Evolutionary conservation across 192 early-diverging fungal species (phyloP).

Genomic region (Coemansia sp.): DNA sequence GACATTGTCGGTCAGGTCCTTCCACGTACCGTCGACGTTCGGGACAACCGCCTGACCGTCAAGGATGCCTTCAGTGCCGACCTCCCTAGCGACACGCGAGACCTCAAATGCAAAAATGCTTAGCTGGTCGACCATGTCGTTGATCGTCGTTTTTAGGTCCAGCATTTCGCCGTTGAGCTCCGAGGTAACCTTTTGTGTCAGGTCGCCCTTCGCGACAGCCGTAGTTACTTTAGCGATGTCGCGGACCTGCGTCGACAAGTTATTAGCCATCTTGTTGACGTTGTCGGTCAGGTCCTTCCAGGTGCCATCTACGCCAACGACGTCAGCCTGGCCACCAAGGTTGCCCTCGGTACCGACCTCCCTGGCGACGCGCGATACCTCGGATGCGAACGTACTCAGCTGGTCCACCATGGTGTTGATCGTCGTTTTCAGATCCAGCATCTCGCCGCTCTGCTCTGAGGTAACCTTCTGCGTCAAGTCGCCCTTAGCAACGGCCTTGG

Average conservation of each 20-base stretch:
- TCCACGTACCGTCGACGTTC: constrained; percentile 71
- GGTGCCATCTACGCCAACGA: constrained; percentile 61
- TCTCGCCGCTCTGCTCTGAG: constrained; percentile 64
- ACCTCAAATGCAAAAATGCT: constrained; percentile 71
- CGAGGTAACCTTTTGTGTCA: constrained; percentile 58
- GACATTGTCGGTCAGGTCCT: constrained; percentile 72
- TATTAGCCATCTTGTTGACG: constrained; percentile 70
- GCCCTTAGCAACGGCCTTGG: constrained; percentile 66
- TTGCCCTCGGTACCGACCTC: constrained; percentile 64
- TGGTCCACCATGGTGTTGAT: constrained; percentile 70
- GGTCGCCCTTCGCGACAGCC: constrained; percentile 61
- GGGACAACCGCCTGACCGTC: constrained; percentile 70
- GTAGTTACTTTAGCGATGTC: constrained; percentile 65
- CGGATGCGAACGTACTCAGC: constrained; percentile 63
- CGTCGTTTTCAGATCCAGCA: constrained; percentile 64
- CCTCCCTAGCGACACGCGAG: constrained; percentile 67
- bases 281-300: constrained; percentile 69
- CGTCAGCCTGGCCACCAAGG: constrained; percentile 61
- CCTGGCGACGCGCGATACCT: constrained; percentile 64
- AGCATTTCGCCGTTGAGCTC: constrained; percentile 61
- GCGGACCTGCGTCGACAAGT: constrained; percentile 67
- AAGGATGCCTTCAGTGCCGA: constrained; percentile 72
- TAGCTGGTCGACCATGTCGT: constrained; percentile 71
- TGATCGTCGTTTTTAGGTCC: constrained; percentile 63
- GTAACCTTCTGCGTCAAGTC: constrained; percentile 63